Evolutionary conservation across 176 grass and related monocot genomes (phyloP).

Genomic region (Oryza meridionalis): DNA sequence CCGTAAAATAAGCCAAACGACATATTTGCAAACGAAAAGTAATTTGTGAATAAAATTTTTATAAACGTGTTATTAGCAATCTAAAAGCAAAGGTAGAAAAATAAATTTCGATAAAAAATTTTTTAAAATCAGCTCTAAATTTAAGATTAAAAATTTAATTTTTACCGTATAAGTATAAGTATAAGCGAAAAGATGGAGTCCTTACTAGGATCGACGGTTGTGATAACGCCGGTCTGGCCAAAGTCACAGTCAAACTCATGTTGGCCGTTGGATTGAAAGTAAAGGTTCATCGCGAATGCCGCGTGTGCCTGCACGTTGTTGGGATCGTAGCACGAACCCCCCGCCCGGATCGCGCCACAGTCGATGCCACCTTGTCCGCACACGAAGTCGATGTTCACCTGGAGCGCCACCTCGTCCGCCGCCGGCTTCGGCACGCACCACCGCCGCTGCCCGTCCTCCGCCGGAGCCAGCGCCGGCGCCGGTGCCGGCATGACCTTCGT

Average conservation of each 20-base stretch:
- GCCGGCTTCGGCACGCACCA: conserved; percentile 79
- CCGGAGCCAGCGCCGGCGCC: no score
- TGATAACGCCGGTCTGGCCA: conserved; percentile 56
- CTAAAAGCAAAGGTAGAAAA: no score
- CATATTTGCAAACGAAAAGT: no score
- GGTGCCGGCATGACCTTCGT: conserved; percentile 27
- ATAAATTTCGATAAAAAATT: no score
- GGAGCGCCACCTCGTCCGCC: conserved; percentile 55
- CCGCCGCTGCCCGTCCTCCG: conserved; percentile 30
- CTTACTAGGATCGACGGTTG: conserved; percentile 74
- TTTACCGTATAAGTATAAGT: no score
- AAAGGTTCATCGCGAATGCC: conserved; percentile 84
- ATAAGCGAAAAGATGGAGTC: no score
- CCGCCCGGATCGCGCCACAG: conserved; percentile 61
- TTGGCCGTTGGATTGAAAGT: conserved; percentile 58
- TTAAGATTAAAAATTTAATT: no score
- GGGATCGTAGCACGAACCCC: conserved; percentile 64
- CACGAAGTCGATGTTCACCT: conserved; percentile 82
- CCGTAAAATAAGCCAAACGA: no score
- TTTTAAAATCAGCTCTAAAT: no score
- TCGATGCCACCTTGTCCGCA: conserved; percentile 61
- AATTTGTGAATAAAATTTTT: no score
- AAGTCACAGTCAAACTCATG: conserved; percentile 74
- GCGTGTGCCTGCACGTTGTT: conserved; percentile 67
- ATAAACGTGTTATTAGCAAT: no score